Percentiles rank a stretch among this genome's conserved stretches.
phyloP scores from a whole-genome alignment of 257 asterid genomes.

The Ophiorrhiza pumila region DNA sequence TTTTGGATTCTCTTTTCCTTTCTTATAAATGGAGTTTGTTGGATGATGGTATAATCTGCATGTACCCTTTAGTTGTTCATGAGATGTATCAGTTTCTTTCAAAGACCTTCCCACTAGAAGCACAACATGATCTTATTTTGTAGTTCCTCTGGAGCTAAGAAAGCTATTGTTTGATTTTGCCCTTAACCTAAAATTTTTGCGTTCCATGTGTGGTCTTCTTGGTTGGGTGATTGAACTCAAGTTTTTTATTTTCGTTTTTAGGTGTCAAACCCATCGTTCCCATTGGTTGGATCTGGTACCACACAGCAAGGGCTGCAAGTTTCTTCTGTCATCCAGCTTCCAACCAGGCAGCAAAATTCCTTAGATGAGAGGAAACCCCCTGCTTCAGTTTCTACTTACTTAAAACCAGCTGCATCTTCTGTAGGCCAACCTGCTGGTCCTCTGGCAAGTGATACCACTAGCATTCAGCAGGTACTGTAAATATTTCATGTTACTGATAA shows the following conservation, averaged over 20 bases:
- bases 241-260: constrained; percentile 15
- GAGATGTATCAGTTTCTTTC: neutral
- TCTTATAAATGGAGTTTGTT: neutral
- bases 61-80: neutral
- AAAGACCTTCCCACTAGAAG: neutral
- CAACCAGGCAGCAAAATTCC: constrained; percentile 53
- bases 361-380: constrained; percentile 71
- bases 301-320: constrained; percentile 49
- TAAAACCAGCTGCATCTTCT: constrained; percentile 58
- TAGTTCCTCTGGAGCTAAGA: neutral
- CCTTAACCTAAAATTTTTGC: neutral
- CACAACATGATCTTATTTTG: neutral
- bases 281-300: constrained; percentile 50
- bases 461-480: constrained; percentile 65
- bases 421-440: constrained; percentile 44
- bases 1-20: too few relatives aligned
- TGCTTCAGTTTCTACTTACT: constrained; percentile 39
- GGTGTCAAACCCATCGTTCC: constrained; percentile 46
- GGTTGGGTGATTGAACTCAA: neutral
- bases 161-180: neutral
- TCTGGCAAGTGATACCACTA: constrained; percentile 48
- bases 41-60: neutral
- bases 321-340: constrained; percentile 50
- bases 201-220: neutral
- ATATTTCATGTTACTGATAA: neutral